Conservation (phyloP, 2,329 filamentous ascomycete genomes). For the Hymenoscyphus repandus region DNA sequence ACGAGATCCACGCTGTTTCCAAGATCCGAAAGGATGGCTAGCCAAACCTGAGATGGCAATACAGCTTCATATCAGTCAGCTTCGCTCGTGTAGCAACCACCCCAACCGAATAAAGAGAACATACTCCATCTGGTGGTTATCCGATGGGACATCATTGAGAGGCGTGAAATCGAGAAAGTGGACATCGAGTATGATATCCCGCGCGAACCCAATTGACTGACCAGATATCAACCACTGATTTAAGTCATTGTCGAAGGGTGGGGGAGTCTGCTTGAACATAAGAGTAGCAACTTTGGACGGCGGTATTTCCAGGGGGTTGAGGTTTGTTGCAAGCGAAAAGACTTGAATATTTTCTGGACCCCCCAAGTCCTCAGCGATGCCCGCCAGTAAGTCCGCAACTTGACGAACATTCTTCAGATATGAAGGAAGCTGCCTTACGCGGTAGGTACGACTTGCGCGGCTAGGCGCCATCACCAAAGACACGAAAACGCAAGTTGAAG, state of each 20-base stretch:
- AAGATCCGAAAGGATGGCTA: constrained; percentile 1
- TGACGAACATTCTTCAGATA: neutral
- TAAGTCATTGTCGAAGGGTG: neutral
- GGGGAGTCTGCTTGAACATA: neutral
- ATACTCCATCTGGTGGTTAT: neutral
- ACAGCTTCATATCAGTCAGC: neutral
- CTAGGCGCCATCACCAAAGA: neutral
- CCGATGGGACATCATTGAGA: neutral
- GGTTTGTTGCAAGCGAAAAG: neutral
- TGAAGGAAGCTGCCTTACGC: neutral
- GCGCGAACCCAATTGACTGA: neutral
- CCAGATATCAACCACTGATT: neutral
- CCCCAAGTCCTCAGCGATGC: neutral
- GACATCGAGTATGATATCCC: neutral
- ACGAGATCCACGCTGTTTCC: neutral
- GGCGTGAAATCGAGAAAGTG: neutral
- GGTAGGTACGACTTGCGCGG: neutral
- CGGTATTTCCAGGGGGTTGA: neutral
- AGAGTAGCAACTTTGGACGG: neutral
- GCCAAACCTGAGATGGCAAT: neutral
- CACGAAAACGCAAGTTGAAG: too few species aligned
- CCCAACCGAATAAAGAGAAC: neutral
- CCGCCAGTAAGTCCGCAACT: neutral
- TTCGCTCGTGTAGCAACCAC: neutral
- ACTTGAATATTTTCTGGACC: neutral